Percentiles rank a stretch among this genome's conserved stretches.
These are phyloP conservation scores for Lycium barbarum DNA, from an alignment of 257 asterid species.

Conservation along the genomic window DNA sequence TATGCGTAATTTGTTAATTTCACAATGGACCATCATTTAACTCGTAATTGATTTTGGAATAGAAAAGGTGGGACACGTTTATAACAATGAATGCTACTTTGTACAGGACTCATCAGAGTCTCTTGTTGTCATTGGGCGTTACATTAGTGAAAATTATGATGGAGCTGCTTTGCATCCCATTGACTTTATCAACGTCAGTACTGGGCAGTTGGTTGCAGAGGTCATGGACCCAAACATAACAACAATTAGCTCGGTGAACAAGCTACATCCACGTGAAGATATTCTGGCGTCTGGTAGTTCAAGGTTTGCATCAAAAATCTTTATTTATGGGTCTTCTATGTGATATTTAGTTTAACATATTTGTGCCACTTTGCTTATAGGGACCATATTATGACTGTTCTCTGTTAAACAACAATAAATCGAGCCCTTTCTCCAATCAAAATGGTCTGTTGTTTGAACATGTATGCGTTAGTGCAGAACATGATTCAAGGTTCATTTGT, in stretches of 20 bases:
- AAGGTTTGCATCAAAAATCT: constrained; percentile 55
- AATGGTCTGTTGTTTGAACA: background rate
- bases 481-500: constrained; percentile 16
- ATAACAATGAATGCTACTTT: constrained; percentile 16
- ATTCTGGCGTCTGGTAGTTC: constrained; percentile 96
- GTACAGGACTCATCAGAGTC: constrained; percentile 90
- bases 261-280: constrained; percentile 93
- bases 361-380: background rate
- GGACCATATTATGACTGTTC: background rate
- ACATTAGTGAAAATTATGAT: constrained; percentile 89
- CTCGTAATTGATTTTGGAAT: background rate
- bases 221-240: constrained; percentile 92
- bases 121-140: constrained; percentile 88
- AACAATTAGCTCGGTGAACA: constrained; percentile 92
- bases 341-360: background rate
- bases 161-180: constrained; percentile 95
- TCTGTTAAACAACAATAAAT: background rate
- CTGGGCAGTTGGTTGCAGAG: constrained; percentile 92
- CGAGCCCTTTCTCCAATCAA: background rate
- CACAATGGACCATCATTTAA: background rate
- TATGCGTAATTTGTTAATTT: background rate
- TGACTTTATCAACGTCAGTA: constrained; percentile 81
- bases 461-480: background rate
- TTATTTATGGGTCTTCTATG: background rate
- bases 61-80: background rate